Evolutionary conservation across 1,139 yeast species (phyloP).

Genomic region (Kodamaea derodonti): DNA sequence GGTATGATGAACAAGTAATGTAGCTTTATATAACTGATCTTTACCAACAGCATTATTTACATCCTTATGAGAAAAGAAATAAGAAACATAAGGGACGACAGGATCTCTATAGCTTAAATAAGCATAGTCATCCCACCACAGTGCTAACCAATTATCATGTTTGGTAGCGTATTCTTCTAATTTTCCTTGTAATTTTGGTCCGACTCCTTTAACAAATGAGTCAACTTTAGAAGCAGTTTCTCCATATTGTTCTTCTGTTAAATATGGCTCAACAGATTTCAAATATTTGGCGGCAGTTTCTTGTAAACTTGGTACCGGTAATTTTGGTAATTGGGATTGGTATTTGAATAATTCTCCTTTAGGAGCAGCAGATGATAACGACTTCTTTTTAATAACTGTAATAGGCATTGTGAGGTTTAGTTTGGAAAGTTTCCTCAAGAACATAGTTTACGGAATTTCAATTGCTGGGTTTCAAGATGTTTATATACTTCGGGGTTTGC

Average conservation of each 20-base stretch:
- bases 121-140: constrained; percentile 94
- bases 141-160: constrained; percentile 85
- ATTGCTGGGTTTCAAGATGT: constrained; percentile 1
- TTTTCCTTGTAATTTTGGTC: constrained; percentile 65
- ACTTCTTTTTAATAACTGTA: constrained; percentile 10
- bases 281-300: constrained; percentile 71
- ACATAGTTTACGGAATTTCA: constrained; percentile 1
- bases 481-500: not conserved
- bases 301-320: constrained; percentile 83
- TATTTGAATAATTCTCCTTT: constrained; percentile 65
- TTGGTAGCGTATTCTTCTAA: constrained; percentile 54
- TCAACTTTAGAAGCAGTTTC: constrained; percentile 59
- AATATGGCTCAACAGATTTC: constrained; percentile 66
- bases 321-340: constrained; percentile 73
- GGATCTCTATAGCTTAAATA: constrained; percentile 91
- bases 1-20: constrained; percentile 55
- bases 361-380: constrained; percentile 29
- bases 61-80: constrained; percentile 83
- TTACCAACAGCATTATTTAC: constrained; percentile 51
- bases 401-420: constrained; percentile 6
- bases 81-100: constrained; percentile 88
- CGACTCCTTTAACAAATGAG: constrained; percentile 64
- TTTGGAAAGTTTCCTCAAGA: constrained; percentile 1
- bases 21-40: constrained; percentile 73
- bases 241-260: constrained; percentile 50